These are phyloP conservation scores for Coprinopsis sp. DNA, from an alignment of 768 basidiomycete genomes.

Conservation along the genomic window DNA sequence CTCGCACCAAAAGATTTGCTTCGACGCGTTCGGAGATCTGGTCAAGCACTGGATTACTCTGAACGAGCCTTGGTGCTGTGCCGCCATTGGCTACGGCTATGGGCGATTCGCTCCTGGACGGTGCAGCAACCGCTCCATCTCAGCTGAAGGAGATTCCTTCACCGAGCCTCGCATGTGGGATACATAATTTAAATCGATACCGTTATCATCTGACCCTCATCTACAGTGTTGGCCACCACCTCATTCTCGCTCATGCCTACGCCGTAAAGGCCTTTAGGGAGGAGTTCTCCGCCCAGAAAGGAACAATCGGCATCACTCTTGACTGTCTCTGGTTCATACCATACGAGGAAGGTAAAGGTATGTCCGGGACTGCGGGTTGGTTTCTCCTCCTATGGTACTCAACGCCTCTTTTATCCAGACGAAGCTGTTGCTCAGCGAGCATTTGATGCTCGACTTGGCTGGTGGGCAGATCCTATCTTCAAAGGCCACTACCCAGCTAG, in stretches of 20 bases:
- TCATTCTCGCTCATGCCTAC: constrained; percentile 66
- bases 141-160: constrained; percentile 52
- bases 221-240: constrained; percentile 56
- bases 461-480: constrained; percentile 57
- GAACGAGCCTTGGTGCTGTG: constrained; percentile 71
- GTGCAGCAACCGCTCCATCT: constrained; percentile 53
- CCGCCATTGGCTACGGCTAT: constrained; percentile 58
- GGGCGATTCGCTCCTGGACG: constrained; percentile 69
- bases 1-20: too few species aligned
- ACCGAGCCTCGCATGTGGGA: constrained; percentile 61
- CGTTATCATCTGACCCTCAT: background rate
- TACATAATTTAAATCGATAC: background rate
- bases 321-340: constrained; percentile 66
- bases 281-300: constrained; percentile 52
- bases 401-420: too few species aligned
- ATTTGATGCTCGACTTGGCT: constrained; percentile 51
- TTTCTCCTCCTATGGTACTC: too few species aligned
- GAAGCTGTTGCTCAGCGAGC: constrained; percentile 58
- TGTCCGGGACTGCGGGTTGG: too few species aligned
- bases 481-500: constrained; percentile 60
- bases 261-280: constrained; percentile 62
- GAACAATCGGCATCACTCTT: constrained; percentile 68
- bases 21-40: constrained; percentile 64
- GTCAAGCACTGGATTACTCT: constrained; percentile 74
- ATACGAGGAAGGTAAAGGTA: constrained; percentile 40